phyloP scores from a whole-genome alignment of 2,329 filamentous ascomycete species.

The Arthrobotrys iridis region DNA sequence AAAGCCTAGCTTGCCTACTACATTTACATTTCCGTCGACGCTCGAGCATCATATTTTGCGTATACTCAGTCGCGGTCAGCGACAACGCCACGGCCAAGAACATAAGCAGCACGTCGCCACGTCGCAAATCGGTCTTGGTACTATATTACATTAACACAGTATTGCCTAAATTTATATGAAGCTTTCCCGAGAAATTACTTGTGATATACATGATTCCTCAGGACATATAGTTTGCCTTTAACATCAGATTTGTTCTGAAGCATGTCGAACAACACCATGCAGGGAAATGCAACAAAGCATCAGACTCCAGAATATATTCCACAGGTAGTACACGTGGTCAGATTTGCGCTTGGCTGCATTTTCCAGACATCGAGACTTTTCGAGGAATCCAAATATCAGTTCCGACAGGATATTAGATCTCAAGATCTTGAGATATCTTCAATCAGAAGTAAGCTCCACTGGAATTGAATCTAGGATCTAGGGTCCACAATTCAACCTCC shows the following conservation, averaged over 20 bases:
- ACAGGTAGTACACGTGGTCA: no score
- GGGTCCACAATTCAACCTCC: no score
- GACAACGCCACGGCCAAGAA: neutral
- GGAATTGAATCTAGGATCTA: no score
- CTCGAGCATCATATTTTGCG: neutral
- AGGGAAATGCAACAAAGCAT: neutral
- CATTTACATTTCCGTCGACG: constrained; percentile 2
- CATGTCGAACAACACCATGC: neutral
- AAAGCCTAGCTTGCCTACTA: neutral
- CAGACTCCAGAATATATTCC: no score
- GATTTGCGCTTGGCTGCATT: no score
- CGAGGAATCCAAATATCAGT: neutral
- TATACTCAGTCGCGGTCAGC: no score
- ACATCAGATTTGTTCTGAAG: neutral
- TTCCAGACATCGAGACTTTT: no score
- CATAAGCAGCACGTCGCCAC: neutral
- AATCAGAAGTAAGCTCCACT: no score
- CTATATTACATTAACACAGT: no score
- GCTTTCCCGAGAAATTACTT: neutral
- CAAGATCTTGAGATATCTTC: neutral
- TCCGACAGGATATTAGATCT: neutral
- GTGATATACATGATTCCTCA: neutral
- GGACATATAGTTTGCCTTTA: neutral
- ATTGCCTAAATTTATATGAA: neutral
- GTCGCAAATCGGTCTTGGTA: constrained; percentile 19